Evolutionary conservation across 179 eudicot species (phyloP), one percentile per base, ranked within the genome.

Genomic region (Drosera spatulata): DNA sequence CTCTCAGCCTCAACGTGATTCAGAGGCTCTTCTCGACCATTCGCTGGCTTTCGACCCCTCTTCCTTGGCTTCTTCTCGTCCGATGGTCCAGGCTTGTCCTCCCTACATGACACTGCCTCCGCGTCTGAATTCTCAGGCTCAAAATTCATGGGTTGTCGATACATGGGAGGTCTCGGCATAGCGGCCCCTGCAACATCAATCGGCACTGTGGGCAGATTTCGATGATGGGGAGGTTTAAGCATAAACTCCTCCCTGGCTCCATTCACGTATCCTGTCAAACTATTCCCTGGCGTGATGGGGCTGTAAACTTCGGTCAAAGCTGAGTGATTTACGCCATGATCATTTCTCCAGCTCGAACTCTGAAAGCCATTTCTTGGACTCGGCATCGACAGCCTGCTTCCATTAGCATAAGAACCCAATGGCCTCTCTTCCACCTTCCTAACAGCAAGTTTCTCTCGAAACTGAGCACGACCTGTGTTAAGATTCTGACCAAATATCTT

Each of bases 1-100:
- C 90, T 75, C 67, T 84, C 90, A 2, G 90, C 86, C 64, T 84
- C 90, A 0, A 84, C 90, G 46, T 84, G 86, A 57, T 81, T 84
- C 11, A 84, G 68, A 3, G 90, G 80, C 64, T 82, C 87, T 15
- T 79, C 86, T 63, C 90, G 68, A 53, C 90, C 90, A 52, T 84
- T 84, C 6, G 86, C 90, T 0, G 90, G 90, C 61, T 84, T 81
- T 22, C 90, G 54, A 0, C 90, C 90, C 5, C 87, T 62, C 44
- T 85, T 85, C 39, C 87, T 62, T 11, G 87, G 83, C 69, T 74
- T 71, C 50, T 66, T 71, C 44, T 74, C 82, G n/a, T 71, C 82
- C 13, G 64, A 15, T 3, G 59, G 41, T 15, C 59, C 60, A 4
- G 53, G 59, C 10, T 37, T 59, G 6, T 67, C 80, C 33, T 73